Conservation (phyloP, 331 rosid genomes). For the Ulmus americana region DNA sequence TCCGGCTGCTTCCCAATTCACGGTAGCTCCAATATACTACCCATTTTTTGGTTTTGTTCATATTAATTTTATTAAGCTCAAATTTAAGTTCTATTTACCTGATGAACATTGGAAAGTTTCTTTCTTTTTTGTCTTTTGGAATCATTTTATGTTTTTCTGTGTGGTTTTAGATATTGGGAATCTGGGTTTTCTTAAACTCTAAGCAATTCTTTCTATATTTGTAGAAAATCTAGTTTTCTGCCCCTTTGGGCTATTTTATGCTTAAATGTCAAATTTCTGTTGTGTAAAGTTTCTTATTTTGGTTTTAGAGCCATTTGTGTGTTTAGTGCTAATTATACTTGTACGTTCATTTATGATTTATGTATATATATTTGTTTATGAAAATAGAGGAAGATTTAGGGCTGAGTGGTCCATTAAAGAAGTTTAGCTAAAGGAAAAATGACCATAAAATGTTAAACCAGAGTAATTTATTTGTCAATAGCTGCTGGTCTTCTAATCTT, state of each 20-base stretch:
- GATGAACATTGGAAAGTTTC: not conserved
- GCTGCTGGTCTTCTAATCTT: not conserved
- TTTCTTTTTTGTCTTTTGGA: not conserved
- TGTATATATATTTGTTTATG: no score
- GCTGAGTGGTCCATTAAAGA: not conserved
- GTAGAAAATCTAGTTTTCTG: not conserved
- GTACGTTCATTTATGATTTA: no score
- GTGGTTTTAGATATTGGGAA: not conserved
- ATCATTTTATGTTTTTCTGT: not conserved
- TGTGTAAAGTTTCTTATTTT: no score
- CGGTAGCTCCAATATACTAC: conserved; percentile 29
- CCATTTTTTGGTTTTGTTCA: not conserved
- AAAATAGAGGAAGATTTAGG: no score
- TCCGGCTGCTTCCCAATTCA: conserved; percentile 25
- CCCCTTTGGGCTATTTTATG: not conserved
- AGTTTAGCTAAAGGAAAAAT: not conserved
- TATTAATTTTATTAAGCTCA: no score
- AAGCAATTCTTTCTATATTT: not conserved
- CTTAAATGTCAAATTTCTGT: no score
- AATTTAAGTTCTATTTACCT: no score
- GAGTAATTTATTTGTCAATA: not conserved
- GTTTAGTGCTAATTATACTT: no score
- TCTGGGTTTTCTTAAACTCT: conserved; percentile 1
- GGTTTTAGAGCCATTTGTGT: no score
- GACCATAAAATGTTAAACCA: not conserved